Evolutionary conservation across 1,284 basidiomycete genomes (phyloP).

Genomic region (Apiotrichum montevideense): DNA sequence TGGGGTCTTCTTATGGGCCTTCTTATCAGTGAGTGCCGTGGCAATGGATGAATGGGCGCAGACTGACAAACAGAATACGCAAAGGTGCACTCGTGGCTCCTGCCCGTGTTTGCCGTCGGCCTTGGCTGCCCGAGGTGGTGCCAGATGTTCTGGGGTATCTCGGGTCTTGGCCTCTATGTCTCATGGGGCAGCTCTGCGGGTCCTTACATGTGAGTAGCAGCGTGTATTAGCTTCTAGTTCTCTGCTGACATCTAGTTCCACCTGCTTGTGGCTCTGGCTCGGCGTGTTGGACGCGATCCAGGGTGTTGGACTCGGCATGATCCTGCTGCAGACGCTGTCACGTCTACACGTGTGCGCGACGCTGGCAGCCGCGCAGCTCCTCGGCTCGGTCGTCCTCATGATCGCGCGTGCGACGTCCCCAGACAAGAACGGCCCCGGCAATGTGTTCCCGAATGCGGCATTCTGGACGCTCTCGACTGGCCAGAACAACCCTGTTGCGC

Average conservation of each 20-base stretch:
- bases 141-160: conserved; percentile 56
- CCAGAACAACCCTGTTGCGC: conserved; percentile 40
- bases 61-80: conserved; percentile 54
- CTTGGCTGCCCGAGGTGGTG: conserved; percentile 88
- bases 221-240: not conserved
- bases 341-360: conserved; percentile 88
- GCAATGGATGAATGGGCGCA: not conserved
- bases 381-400: conserved; percentile 48
- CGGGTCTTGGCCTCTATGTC: conserved; percentile 60
- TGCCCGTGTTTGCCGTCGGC: conserved; percentile 88
- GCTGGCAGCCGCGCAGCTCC: conserved; percentile 68
- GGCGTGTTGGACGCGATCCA: conserved; percentile 87
- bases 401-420: conserved; percentile 46
- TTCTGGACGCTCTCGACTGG: conserved; percentile 69
- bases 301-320: conserved; percentile 89
- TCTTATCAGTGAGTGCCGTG: conserved; percentile 54
- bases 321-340: conserved; percentile 83
- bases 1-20: conserved; percentile 70
- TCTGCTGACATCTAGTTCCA: conserved; percentile 48
- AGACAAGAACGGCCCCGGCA: conserved; percentile 63
- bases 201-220: conserved; percentile 59
- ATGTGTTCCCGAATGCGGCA: conserved; percentile 84
- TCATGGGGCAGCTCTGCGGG: conserved; percentile 80
- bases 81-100: conserved; percentile 86
- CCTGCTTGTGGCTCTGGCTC: conserved; percentile 85